Conservation (phyloP, 257 asterid genomes). For the Perilla frutescens region DNA sequence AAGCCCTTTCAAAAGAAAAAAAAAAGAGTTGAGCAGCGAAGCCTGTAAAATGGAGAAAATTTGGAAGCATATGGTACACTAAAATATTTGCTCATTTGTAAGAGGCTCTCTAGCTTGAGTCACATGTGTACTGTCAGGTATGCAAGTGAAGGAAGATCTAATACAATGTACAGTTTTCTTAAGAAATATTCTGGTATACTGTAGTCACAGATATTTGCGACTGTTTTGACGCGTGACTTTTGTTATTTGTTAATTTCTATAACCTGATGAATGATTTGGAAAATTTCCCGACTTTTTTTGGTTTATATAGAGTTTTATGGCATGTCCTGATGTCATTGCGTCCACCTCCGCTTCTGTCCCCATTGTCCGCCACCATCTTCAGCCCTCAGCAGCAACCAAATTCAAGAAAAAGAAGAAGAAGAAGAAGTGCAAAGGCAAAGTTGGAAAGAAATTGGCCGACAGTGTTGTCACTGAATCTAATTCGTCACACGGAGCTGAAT, state of each 20-base stretch:
- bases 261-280: constrained; percentile 20
- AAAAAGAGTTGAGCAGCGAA: not conserved
- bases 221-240: constrained; percentile 17
- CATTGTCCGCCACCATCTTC: constrained; percentile 32
- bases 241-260: constrained; percentile 1
- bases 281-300: not conserved
- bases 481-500: constrained; percentile 48
- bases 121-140: not conserved
- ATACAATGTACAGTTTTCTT: not conserved
- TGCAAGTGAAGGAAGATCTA: not conserved
- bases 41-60: not conserved
- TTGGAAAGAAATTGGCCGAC: constrained; percentile 9
- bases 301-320: constrained; percentile 32
- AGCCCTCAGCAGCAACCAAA: constrained; percentile 39
- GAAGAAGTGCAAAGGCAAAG: not conserved
- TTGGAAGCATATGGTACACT: not conserved
- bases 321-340: not conserved
- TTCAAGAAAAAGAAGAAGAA: constrained; percentile 42
- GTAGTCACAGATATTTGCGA: constrained; percentile 32
- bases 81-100: not conserved
- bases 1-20: too few relatives aligned
- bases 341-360: constrained; percentile 21
- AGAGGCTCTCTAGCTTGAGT: not conserved
- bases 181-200: not conserved
- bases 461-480: constrained; percentile 23